Evolutionary conservation across 176 grass and related monocot species (phyloP).

Genomic region (Stipa capillata): DNA sequence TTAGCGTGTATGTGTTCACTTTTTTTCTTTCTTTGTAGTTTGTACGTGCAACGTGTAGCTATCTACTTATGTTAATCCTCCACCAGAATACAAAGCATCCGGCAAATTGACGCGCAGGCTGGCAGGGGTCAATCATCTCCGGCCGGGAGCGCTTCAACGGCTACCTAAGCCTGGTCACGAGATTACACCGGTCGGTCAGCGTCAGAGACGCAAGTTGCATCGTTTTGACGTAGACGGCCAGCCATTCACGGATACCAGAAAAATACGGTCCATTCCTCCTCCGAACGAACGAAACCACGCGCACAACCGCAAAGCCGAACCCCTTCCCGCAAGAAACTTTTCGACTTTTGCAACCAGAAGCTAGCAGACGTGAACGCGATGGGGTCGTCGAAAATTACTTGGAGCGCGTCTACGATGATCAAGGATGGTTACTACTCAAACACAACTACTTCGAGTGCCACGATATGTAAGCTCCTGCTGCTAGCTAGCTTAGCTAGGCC

Average conservation of each 20-base stretch:
- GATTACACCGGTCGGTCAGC: background rate
- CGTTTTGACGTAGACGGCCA: background rate
- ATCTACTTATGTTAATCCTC: no score
- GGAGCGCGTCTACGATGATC: background rate
- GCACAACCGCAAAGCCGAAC: background rate
- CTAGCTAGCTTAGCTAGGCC: background rate
- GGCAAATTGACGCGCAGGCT: no score
- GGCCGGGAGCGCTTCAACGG: no score
- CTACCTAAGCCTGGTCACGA: no score
- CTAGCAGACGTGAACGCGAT: background rate
- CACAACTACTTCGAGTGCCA: background rate
- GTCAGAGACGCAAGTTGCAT: background rate
- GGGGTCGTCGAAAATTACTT: background rate
- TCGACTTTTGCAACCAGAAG: background rate
- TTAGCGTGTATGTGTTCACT: no score
- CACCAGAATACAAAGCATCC: no score
- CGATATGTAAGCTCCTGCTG: background rate
- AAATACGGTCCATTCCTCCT: background rate
- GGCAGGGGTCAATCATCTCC: no score
- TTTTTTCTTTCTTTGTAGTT: no score
- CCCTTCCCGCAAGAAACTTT: background rate
- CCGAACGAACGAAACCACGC: background rate
- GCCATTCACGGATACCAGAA: background rate
- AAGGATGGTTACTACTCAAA: background rate
- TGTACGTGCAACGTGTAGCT: no score